Evolutionary conservation across 1,284 basidiomycete species (phyloP).

Genomic region (Neonothopanus nambi): DNA sequence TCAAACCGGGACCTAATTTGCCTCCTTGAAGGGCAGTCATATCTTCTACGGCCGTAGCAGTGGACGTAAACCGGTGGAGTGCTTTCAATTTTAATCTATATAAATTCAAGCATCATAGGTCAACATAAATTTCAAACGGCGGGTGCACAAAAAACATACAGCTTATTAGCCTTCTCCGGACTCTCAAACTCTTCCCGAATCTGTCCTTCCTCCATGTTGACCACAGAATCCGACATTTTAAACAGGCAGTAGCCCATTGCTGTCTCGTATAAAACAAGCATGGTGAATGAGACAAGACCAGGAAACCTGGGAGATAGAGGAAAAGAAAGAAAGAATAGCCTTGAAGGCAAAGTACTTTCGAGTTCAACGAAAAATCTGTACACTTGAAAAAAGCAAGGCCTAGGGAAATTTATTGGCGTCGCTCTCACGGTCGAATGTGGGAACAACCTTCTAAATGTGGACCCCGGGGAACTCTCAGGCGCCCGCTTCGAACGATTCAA

Average conservation of each 20-base stretch:
- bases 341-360: no score
- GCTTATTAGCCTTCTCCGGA: slow-evolving; percentile 87
- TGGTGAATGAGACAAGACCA: slow-evolving; percentile 37
- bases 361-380: neutral
- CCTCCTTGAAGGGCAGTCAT: slow-evolving; percentile 91
- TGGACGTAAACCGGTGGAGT: slow-evolving; percentile 95
- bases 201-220: slow-evolving; percentile 78
- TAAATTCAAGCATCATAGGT: neutral
- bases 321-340: slow-evolving; percentile 4
- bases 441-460: neutral
- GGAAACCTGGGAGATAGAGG: neutral
- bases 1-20: slow-evolving; percentile 90
- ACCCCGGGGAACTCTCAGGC: neutral
- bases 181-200: slow-evolving; percentile 92
- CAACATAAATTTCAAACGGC: neutral
- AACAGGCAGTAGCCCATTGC: slow-evolving; percentile 96
- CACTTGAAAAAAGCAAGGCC: neutral
- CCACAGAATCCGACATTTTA: slow-evolving; percentile 91
- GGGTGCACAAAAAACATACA: slow-evolving; percentile 67
- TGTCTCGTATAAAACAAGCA: slow-evolving; percentile 86
- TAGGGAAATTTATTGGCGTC: neutral
- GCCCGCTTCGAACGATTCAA: no score
- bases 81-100: slow-evolving; percentile 89
- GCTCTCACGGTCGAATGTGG: neutral
- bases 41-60: slow-evolving; percentile 98